Conservation (phyloP, 441 rosid genomes). For the Viola pubescens region DNA sequence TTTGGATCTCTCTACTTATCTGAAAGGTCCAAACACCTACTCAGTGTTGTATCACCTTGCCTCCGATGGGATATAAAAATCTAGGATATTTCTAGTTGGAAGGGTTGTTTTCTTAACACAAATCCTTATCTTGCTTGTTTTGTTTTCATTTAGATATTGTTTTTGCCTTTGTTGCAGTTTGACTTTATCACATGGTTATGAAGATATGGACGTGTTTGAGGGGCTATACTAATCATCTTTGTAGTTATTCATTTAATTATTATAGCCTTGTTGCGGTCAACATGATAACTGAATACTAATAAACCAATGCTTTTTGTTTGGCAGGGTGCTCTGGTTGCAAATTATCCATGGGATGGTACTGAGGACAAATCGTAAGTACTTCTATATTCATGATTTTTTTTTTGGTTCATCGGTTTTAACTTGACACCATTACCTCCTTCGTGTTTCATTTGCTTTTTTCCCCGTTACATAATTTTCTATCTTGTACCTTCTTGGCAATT, state of each 20-base stretch:
- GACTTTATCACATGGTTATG: neutral
- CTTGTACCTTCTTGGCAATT: neutral
- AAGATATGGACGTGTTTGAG: neutral
- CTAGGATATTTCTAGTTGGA: too few species aligned
- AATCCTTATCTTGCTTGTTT: too few species aligned
- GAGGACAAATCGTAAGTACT: constrained; percentile 53
- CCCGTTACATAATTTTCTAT: neutral
- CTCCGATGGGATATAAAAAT: too few species aligned
- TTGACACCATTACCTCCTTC: neutral
- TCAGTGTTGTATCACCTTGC: too few species aligned
- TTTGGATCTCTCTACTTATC: too few species aligned
- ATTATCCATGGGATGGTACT: constrained; percentile 98
- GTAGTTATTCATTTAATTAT: too few species aligned
- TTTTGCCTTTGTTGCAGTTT: neutral
- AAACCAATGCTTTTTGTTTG: constrained; percentile 15
- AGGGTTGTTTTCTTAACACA: too few species aligned
- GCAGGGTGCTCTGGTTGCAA: constrained; percentile 98
- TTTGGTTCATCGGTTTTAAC: neutral
- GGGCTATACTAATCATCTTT: neutral
- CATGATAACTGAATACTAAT: neutral
- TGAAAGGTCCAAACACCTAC: too few species aligned
- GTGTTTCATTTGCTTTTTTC: neutral
- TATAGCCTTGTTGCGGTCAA: too few species aligned
- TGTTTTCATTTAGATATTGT: neutral
- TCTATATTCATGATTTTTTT: neutral